Evolutionary conservation across 345 rosid species (phyloP).

Genomic region (Eutrema japonicum): DNA sequence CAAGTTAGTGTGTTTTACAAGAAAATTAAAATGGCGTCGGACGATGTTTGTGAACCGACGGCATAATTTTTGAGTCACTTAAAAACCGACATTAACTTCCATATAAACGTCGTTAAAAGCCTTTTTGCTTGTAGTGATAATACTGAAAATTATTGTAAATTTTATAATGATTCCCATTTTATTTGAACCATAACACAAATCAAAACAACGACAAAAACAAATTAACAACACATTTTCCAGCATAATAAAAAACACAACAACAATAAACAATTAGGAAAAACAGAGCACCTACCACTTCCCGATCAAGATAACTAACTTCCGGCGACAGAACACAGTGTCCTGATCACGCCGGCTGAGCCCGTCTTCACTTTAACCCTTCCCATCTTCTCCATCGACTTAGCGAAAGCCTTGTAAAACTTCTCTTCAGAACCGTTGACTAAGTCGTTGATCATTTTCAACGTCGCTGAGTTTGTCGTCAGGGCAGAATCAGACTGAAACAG

Average conservation of each 20-base stretch:
- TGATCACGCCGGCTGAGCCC: slow-evolving; percentile 68
- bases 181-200: slow-evolving; percentile 24
- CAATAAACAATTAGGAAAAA: slow-evolving; percentile 1
- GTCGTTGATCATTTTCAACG: slow-evolving; percentile 52
- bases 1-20: not conserved
- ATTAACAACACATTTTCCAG: slow-evolving; percentile 26
- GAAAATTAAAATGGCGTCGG: no score
- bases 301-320: slow-evolving; percentile 43
- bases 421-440: slow-evolving; percentile 55
- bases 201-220: slow-evolving; percentile 33
- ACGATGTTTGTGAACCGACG: no score
- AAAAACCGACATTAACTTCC: no score
- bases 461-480: slow-evolving; percentile 55
- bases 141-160: not conserved
- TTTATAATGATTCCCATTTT: not conserved
- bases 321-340: slow-evolving; percentile 72
- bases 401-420: slow-evolving; percentile 64
- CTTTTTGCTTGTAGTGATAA: no score
- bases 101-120: no score
- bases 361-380: slow-evolving; percentile 68
- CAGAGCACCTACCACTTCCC: slow-evolving; percentile 16
- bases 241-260: slow-evolving; percentile 24
- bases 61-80: no score
- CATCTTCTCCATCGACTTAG: slow-evolving; percentile 79
- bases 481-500: slow-evolving; percentile 80